Evolutionary conservation across 371 early-diverging fungal species (phyloP), one percentile per base, ranked within the genome.

Genomic region (Apophysomyces trapeziformis): DNA sequence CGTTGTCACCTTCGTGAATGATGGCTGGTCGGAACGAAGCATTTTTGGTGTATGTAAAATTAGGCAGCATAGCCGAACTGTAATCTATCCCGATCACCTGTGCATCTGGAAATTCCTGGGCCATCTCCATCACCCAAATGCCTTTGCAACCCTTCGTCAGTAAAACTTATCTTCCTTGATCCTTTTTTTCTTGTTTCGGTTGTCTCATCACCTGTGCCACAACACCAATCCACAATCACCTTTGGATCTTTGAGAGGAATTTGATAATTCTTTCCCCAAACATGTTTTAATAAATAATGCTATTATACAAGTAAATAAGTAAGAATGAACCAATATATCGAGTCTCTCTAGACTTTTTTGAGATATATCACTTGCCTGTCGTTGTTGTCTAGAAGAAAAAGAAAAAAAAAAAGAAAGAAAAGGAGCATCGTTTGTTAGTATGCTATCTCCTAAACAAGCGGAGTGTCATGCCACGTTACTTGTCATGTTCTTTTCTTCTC

Each of bases 91-190:
- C 80, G 14, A 75, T 38, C n/a, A 80, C 64, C 11, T 68, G 64
- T 26, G 68, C 65, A 2, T 67, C 14, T 13, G 80, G 80, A 58
- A 73, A 80, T 16, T 69, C 44, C 5, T 66, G 46, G 11, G 80
- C 77, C 75, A 77, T 70, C 46, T 80, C 80, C 68, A 75, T 68
- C n/a, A 62, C 61, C 80, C 80, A 80, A 5, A 75, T 38, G 3
- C 75, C 75, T 75, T 57, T 12, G 57, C 41, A 13, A 36, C 36
- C 38, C 26, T 32, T 16, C 43, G 36, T 35, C 11, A 50, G 47
- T n/a, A 26, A 26, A 21, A 26, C 2, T 32, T 8, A n/a, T 50
- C n/a, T 39, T 4, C 2, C 26, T 56, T 63, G 26, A 13, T 11
- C 18, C 16, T 26, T 12, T 47, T n/a, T 50, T 26, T 21, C 26